Conservation (phyloP, 805 yeast species). For the Cyberlindnera lachancei region DNA sequence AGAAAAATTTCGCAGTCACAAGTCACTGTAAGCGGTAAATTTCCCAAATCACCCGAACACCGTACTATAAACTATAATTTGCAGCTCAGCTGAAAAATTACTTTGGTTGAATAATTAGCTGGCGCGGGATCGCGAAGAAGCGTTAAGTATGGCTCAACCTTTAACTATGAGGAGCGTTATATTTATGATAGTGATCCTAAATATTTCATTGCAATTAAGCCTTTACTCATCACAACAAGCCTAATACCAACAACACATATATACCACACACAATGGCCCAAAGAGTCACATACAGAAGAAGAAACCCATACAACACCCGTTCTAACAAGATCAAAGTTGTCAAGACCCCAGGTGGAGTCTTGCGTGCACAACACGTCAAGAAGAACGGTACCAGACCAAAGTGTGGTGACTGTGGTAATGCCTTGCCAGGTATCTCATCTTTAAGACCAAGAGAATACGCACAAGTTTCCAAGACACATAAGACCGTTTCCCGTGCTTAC, state of each 20-base stretch:
- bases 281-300: conserved; percentile 98
- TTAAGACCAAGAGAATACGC: conserved; percentile 98
- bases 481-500: conserved; percentile 98
- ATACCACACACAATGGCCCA: conserved; percentile 69
- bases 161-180: no score
- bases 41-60: conserved; percentile 7
- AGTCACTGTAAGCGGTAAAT: conserved; percentile 1
- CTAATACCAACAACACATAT: no score
- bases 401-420: conserved; percentile 75
- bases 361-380: conserved; percentile 94
- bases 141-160: no score
- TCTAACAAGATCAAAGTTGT: conserved; percentile 99
- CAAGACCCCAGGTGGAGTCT: conserved; percentile 99
- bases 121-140: no score
- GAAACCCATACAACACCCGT: conserved; percentile 99
- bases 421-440: conserved; percentile 80
- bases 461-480: conserved; percentile 85
- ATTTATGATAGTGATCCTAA: no score
- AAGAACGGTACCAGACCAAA: conserved; percentile 73
- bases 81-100: no score
- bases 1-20: conserved; percentile 15
- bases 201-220: no score
- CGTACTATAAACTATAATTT: no score
- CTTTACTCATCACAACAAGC: no score
- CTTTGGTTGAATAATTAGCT: no score